phyloP scores from a whole-genome alignment of 2,329 filamentous ascomycete genomes.

The Aschersonia sp. region DNA sequence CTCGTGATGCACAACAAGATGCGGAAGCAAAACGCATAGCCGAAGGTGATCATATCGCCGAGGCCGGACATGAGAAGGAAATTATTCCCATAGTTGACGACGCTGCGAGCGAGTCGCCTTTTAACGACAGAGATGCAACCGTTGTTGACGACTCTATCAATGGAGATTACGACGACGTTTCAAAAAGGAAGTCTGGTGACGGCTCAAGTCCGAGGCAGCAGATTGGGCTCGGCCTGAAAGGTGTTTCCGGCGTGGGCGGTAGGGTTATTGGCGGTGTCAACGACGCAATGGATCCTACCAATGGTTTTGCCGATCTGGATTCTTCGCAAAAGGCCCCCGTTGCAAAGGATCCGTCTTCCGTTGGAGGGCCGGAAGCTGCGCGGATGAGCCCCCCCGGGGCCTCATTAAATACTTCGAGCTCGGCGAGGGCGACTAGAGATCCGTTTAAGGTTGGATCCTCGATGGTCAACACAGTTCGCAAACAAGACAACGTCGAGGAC shows the following conservation, averaged over 20 bases:
- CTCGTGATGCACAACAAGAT: conserved; percentile 33
- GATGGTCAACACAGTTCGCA: conserved; percentile 37
- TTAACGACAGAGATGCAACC: conserved; percentile 4
- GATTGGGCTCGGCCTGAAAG: conserved; percentile 34
- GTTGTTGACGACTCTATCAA: not conserved
- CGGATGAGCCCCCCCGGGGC: conserved; percentile 20
- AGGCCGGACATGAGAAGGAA: conserved; percentile 36
- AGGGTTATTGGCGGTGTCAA: conserved; percentile 37
- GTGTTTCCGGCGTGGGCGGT: conserved; percentile 23
- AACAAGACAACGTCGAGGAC: conserved; percentile 30
- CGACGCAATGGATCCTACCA: conserved; percentile 36
- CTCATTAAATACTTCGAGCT: conserved; percentile 24
- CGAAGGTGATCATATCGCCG: conserved; percentile 30
- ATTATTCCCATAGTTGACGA: conserved; percentile 36
- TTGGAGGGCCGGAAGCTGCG: conserved; percentile 17
- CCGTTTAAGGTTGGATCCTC: not conserved
- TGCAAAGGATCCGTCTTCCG: conserved; percentile 8
- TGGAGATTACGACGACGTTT: not conserved
- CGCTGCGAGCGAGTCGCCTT: conserved; percentile 24
- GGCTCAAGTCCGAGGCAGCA: conserved; percentile 24
- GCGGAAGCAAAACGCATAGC: conserved; percentile 35
- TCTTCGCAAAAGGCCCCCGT: not conserved
- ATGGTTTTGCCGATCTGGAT: conserved; percentile 32
- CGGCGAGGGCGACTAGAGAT: conserved; percentile 12
- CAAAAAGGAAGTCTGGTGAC: conserved; percentile 2